Base-by-base conservation (phyloP, 1,284 basidiomycete genomes). In the Leccinum ponderosum region DNA sequence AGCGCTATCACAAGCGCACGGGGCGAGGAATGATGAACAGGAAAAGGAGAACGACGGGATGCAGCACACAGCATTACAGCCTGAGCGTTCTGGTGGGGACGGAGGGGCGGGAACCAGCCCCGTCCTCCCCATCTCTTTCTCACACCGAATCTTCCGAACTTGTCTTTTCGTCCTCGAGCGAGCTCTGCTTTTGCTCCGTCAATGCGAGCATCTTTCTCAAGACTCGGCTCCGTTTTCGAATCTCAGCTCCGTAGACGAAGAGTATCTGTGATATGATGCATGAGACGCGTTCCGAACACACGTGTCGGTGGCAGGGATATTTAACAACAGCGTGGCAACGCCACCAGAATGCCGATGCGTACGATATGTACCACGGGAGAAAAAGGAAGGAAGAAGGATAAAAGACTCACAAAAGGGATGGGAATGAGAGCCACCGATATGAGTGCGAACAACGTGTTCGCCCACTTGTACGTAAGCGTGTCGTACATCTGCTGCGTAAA, bases 401-500 rank as follows among this genome's bases (percentile, higher is more conserved):
- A 9, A 5, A 3, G n/a, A 79, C 85, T 61, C 65, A 87, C 86
- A 62, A 81, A 89, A 2, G 90, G 90, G 51, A 90, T 86, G 1
- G 88, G 85, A 17, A 85, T 79, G 81, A 92, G 81, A 9, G 82
- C 58, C 4, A 80, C 69, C 3, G 86, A 87, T 44, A 93, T 75
- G 51, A 82, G 80, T 1, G 79, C 90, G 66, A 91, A 88, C 0
- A 93, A 73, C 4, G 86, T 87, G 66, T 85, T 87, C 0, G 87
- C 86, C 89, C 90, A 92, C 66, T 82, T 83, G 70, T 87, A 91
- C 22, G 81, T 82, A 42, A 91, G 73, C 0, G 68, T 72, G 4
- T 71, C 68, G 68, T 86, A 90, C 84, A 91, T 86, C 63, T 83
- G 84, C 50, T 75, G 73, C 12, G 84, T 85, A 73, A 89, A 89